Conservation (phyloP, 1,139 yeast genomes). For the Blastobotrys petasosporus region DNA sequence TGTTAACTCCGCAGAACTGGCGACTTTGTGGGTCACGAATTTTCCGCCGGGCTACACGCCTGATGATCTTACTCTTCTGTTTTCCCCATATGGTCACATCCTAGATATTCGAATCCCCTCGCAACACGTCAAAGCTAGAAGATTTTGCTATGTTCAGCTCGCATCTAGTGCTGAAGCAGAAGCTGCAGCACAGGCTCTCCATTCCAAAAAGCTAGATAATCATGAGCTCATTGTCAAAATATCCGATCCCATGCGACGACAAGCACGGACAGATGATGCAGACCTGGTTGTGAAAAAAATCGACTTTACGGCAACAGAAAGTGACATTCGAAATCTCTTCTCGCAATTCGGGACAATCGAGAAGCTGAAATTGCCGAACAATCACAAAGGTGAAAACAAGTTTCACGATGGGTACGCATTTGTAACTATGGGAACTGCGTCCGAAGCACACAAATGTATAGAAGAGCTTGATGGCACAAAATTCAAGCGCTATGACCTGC, state of each 20-base stretch:
- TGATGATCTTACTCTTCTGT: constrained; percentile 39
- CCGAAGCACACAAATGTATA: constrained; percentile 17
- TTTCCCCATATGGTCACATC: constrained; percentile 43
- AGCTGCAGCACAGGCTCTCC: constrained; percentile 41
- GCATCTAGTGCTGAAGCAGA: constrained; percentile 42
- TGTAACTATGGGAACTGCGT: constrained; percentile 29
- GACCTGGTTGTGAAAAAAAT: constrained; percentile 48
- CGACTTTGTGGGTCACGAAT: constrained; percentile 65
- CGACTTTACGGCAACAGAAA: constrained; percentile 37
- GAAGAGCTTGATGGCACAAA: constrained; percentile 17
- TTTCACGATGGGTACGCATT: constrained; percentile 35
- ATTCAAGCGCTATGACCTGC: constrained; percentile 20
- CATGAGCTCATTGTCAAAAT: constrained; percentile 46
- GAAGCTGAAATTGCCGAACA: constrained; percentile 21
- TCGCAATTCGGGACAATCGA: constrained; percentile 46
- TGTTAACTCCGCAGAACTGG: constrained; percentile 42
- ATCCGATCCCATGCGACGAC: constrained; percentile 45
- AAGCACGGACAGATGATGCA: constrained; percentile 3
- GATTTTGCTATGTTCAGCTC: constrained; percentile 75
- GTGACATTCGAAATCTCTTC: constrained; percentile 31
- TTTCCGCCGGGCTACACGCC: constrained; percentile 55
- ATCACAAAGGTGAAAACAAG: constrained; percentile 19
- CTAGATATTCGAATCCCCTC: constrained; percentile 64
- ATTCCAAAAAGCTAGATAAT: constrained; percentile 37
- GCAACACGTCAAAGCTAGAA: constrained; percentile 47